Evolutionary conservation across 2,329 filamentous ascomycete genomes (phyloP), one percentile per base, ranked within the genome.

Genomic region (Chaetomium olivaceum): DNA sequence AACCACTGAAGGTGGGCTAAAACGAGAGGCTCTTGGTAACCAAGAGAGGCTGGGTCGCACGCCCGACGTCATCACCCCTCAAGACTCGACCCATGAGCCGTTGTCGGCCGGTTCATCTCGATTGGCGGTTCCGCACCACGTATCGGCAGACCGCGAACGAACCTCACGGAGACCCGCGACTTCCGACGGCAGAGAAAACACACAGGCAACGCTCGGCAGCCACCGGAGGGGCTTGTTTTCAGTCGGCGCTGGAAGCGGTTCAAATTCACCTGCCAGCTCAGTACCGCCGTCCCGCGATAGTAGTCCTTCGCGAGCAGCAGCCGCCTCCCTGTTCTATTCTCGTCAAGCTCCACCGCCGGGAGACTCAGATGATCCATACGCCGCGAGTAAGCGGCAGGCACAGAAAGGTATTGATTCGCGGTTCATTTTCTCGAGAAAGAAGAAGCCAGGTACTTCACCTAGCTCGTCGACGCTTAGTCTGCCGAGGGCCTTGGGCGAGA

Each of bases 351-450:
- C 91, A 2, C 92, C 92, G 4, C 84, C 87, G 21, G 92, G 91
- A 29, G 92, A 96, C 66, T 83, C 82, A 59, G 91, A 96, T 74
- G 92, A 97, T 72, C 92, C 93, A 0, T 96, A 96, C 74, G 89
- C 92, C n/a, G 91, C 92, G 68, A 89, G 87, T 71, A 93, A 90
- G 72, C 88, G 93, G 60, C 86, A 88, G 2, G 88, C 90, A 1
- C 91, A 90, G 70, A 81, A 81, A 29, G 80, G 79, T 8, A 85
- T 96, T 54, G 93, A 97, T 72, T 85, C 90, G 7, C 86, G 93
- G 70, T 97, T 96, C 71, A 88, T 96, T 63, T 97, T 97, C 72
- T 88, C 89, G 8, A 83, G 87, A 67, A 89, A 90, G 72, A 92
- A 94, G 78, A 85, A 89, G 63, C 85, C 87, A 61, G 79, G 82